Percentiles rank a stretch among this genome's conserved stretches.
Conservation (phyloP, 345 rosid genomes). For the Arabis alpina region DNA sequence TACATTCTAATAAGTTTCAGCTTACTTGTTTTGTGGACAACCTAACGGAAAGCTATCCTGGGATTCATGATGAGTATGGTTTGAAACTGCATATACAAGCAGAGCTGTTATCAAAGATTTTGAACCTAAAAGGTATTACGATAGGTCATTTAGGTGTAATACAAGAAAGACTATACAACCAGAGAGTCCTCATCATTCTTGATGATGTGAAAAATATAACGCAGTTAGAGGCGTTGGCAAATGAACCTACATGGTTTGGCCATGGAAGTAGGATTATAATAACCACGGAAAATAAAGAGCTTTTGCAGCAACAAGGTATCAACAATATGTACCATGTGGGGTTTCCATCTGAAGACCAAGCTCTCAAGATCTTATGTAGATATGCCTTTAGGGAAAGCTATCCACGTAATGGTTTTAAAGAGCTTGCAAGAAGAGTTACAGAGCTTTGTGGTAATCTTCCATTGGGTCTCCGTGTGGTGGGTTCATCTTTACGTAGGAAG, state of each 20-base stretch:
- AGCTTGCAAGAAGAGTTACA: neutral
- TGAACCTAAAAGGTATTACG: neutral
- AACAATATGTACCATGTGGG: too few relatives aligned
- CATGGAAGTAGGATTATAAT: constrained; percentile 26
- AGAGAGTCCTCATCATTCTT: constrained; percentile 18
- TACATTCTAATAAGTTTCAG: neutral
- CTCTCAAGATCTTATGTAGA: neutral
- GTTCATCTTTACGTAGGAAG: constrained; percentile 12
- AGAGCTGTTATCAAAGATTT: neutral
- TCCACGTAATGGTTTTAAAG: neutral
- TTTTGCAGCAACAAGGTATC: neutral
- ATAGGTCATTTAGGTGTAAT: neutral
- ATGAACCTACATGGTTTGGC: constrained; percentile 7
- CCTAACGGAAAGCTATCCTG: too few relatives aligned
- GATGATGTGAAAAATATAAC: constrained; percentile 14
- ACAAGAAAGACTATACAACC: neutral
- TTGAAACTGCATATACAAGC: neutral
- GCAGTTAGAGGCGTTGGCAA: neutral
- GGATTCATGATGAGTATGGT: neutral
- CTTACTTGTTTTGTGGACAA: constrained; percentile 18
- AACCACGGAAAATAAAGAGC: neutral
- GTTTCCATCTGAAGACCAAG: too few relatives aligned
- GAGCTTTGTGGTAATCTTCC: neutral
- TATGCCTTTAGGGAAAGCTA: neutral
- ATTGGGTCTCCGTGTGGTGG: neutral